These are phyloP conservation scores for Friedmanniomyces endolithicus DNA, from an alignment of 495 filamentous ascomycete species.

Conservation along the genomic window DNA sequence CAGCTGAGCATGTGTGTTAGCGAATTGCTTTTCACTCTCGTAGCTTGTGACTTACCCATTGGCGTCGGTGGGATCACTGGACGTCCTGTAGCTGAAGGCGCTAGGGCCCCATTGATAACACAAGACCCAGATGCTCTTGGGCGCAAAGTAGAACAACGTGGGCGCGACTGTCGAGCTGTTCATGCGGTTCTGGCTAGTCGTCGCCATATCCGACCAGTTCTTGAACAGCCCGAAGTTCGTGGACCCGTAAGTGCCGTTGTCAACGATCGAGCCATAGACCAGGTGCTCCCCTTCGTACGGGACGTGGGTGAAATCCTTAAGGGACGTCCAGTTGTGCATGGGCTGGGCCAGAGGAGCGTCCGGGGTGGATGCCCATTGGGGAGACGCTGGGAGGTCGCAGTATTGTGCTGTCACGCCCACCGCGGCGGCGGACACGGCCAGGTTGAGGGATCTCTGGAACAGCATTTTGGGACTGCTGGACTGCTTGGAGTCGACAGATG, in stretches of 20 bases:
- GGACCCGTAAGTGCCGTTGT: conserved; percentile 5
- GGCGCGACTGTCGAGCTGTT: conserved; percentile 42
- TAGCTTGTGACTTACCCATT: conserved; percentile 24
- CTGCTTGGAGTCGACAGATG: not conserved
- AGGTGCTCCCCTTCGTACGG: conserved; percentile 42
- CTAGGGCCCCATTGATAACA: conserved; percentile 48
- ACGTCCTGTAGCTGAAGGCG: conserved; percentile 46
- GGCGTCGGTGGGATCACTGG: conserved; percentile 42
- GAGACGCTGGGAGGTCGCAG: conserved; percentile 4
- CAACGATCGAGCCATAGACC: conserved; percentile 36
- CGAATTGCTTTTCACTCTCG: not conserved
- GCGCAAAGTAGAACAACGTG: conserved; percentile 47
- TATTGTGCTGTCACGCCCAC: conserved; percentile 3
- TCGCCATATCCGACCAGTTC: conserved; percentile 43
- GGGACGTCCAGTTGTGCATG: conserved; percentile 38
- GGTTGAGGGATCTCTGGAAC: not conserved
- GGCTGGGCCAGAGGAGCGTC: conserved; percentile 33
- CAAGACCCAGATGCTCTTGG: conserved; percentile 47
- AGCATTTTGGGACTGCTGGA: not conserved
- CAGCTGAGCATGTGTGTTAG: conserved; percentile 27
- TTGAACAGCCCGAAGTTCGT: conserved; percentile 40
- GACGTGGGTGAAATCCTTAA: conserved; percentile 48
- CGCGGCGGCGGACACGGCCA: not conserved
- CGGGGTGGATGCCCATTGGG: conserved; percentile 4
- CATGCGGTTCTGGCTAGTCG: conserved; percentile 43